Evolutionary conservation across 2,329 filamentous ascomycete genomes (phyloP), one percentile per base, ranked within the genome.

Genomic region (Neurospora sp.): DNA sequence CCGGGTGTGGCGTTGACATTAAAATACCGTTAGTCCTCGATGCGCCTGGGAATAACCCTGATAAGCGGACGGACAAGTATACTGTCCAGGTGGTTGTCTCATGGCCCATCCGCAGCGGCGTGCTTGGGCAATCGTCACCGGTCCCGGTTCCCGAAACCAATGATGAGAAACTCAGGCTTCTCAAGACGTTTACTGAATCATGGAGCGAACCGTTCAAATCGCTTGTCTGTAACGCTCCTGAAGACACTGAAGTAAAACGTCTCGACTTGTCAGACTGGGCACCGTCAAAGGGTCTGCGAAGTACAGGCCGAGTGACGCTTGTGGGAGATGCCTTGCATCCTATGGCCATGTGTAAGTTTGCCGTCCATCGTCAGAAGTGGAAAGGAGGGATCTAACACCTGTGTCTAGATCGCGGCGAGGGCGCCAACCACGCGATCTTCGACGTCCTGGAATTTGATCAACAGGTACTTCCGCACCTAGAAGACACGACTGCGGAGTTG

Each of bases 271-370:
- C 83, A 38, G 85, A 88, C 75, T 85, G 84, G 78, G 76, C 81
- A 1, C 84, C 83, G 1, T 77, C 79, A 0, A 74, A 73, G 3
- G 77, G 76, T 1, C 70, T 81, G 5, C 81, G 79, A 66, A 78
- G 79, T 0, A 77, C 76, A 7, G 83, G 83, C 0, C 78, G 80
- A 1, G 82, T 81, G 0, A 80, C 84, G 0, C 73, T 88, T 1
- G 79, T 86, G 70, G 86, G 86, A 0, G 86, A 89, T 75, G 83
- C 86, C 0, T 79, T 86, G 3, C 86, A 89, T 75, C 81, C 84
- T 0, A 88, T 88, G 86, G 83, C 84, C 0, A 88, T 88, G 86
- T 88, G 85, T 88, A 81, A 77, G 84, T 77, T n/a, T 40, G 19
- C 66, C 11, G 10, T 52, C n/a, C 23, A 28, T 33, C 13, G 23